phyloP scores from a whole-genome alignment of 768 basidiomycete genomes.

The Crassisporium funariophilum region DNA sequence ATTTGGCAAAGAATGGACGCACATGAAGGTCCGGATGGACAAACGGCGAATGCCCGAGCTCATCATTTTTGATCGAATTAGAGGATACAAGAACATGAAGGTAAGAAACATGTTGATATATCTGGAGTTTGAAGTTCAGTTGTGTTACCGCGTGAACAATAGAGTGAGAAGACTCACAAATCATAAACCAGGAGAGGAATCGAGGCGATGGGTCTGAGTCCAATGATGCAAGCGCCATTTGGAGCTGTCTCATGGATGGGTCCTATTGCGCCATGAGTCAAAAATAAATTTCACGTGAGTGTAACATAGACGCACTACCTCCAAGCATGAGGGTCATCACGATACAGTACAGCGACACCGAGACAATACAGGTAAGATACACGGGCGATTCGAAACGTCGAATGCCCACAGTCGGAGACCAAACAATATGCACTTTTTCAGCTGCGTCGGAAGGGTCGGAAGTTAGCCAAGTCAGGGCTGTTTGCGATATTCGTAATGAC shows the following conservation, averaged over 20 bases:
- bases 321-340: slow-evolving; percentile 41
- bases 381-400: slow-evolving; percentile 41
- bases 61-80: slow-evolving; percentile 36
- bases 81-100: slow-evolving; percentile 48
- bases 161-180: slow-evolving; percentile 33
- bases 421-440: slow-evolving; percentile 50
- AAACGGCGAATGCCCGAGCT: slow-evolving; percentile 37
- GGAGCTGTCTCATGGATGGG: slow-evolving; percentile 36
- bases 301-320: slow-evolving; percentile 32
- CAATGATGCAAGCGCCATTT: slow-evolving; percentile 49
- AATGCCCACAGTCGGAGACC: slow-evolving; percentile 35
- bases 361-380: slow-evolving; percentile 40
- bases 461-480: too few relatives aligned
- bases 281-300: background rate
- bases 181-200: slow-evolving; percentile 50
- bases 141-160: background rate
- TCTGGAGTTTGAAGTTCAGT: slow-evolving; percentile 10
- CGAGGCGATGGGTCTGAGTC: slow-evolving; percentile 43
- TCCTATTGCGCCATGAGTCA: slow-evolving; percentile 22
- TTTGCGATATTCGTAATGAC: slow-evolving; percentile 17
- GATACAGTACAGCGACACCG: slow-evolving; percentile 39
- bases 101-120: slow-evolving; percentile 42
- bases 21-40: slow-evolving; percentile 46
- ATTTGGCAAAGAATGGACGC: slow-evolving; percentile 10
- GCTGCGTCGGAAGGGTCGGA: too few relatives aligned